Conservation (phyloP, 169 alveolate species). For the Babesia ovata region DNA sequence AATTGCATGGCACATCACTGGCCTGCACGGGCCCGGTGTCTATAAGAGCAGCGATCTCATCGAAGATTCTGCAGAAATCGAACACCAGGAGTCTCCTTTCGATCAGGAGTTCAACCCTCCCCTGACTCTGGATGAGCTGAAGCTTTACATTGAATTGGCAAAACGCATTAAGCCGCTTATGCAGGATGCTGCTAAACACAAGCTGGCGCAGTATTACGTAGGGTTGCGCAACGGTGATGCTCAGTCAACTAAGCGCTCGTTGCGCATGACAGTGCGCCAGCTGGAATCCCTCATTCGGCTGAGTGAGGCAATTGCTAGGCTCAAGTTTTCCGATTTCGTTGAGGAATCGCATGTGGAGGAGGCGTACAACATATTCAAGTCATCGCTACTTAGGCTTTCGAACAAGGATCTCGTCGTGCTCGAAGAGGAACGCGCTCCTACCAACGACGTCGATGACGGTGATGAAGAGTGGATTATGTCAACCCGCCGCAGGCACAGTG, state of each 20-base stretch:
- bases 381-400: slow-evolving; percentile 80
- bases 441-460: slow-evolving; percentile 13
- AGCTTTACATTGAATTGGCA: slow-evolving; percentile 89
- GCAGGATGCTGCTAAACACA: slow-evolving; percentile 89
- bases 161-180: slow-evolving; percentile 90
- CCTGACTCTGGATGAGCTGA: slow-evolving; percentile 84
- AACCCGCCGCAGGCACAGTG: neutral
- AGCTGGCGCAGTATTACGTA: slow-evolving; percentile 88
- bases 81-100: slow-evolving; percentile 44
- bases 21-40: slow-evolving; percentile 55
- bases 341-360: slow-evolving; percentile 90
- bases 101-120: slow-evolving; percentile 45
- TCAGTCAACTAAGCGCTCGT: slow-evolving; percentile 84
- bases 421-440: slow-evolving; percentile 44
- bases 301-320: slow-evolving; percentile 94
- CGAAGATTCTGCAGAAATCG: slow-evolving; percentile 49
- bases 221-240: slow-evolving; percentile 89
- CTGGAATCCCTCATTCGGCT: slow-evolving; percentile 93
- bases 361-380: slow-evolving; percentile 89
- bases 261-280: slow-evolving; percentile 95
- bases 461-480: neutral
- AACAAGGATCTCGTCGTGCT: slow-evolving; percentile 70
- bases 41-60: slow-evolving; percentile 33
- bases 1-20: slow-evolving; percentile 76
- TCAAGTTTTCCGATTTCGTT: slow-evolving; percentile 88